Evolutionary conservation across 495 filamentous ascomycete species (phyloP).

Genomic region (Cryomyces antarcticus): DNA sequence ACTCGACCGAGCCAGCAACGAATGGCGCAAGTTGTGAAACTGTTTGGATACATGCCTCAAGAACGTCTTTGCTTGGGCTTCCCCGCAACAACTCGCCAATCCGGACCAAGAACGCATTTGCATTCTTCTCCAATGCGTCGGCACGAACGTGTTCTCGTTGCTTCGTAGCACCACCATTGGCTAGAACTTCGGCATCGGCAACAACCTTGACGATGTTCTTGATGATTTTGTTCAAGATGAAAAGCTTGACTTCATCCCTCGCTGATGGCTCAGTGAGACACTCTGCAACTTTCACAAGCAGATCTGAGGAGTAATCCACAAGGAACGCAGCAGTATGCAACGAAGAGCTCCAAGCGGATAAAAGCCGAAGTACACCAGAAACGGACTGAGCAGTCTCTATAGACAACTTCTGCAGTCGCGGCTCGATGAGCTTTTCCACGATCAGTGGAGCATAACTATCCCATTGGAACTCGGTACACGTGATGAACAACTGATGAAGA

Average conservation of each 20-base stretch:
- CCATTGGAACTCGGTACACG: conserved; percentile 47
- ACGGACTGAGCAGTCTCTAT: conserved; percentile 74
- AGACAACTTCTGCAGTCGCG: conserved; percentile 59
- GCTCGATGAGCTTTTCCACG: conserved; percentile 52
- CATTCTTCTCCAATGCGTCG: conserved; percentile 7
- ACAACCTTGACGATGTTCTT: conserved; percentile 38
- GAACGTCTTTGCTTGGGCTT: conserved; percentile 42
- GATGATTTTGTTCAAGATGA: conserved; percentile 47
- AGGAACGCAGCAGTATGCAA: conserved; percentile 48
- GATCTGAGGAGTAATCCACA: conserved; percentile 34
- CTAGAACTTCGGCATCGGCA: neutral
- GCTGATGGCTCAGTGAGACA: conserved; percentile 51
- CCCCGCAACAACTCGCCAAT: conserved; percentile 44
- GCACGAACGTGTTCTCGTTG: neutral
- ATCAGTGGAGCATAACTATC: conserved; percentile 44
- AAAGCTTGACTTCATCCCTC: conserved; percentile 76
- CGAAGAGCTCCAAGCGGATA: conserved; percentile 58
- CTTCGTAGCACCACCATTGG: neutral
- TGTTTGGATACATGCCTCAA: conserved; percentile 57
- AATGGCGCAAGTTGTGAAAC: conserved; percentile 57
- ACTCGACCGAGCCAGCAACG: conserved; percentile 45
- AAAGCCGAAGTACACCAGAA: conserved; percentile 61
- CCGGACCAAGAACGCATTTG: conserved; percentile 6
- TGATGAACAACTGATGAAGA: conserved; percentile 53
- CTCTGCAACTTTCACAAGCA: conserved; percentile 50